These are phyloP conservation scores for Calocybe gangraenosa DNA, from an alignment of 768 basidiomycete genomes.

Conservation along the genomic window DNA sequence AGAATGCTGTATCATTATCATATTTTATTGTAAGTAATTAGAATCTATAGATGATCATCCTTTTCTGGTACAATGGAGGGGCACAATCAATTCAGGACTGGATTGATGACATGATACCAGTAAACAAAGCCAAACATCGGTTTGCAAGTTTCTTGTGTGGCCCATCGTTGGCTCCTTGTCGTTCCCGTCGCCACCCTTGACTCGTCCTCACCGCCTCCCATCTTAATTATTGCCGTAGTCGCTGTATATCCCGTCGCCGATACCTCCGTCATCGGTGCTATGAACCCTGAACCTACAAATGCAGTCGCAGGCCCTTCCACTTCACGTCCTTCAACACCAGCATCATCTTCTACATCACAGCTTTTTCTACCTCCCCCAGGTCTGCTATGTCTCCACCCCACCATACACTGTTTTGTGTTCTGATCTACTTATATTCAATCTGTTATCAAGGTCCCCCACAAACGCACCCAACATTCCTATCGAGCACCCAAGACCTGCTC, in stretches of 20 bases:
- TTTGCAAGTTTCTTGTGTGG: conserved; percentile 15
- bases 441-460: conserved; percentile 26
- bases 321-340: conserved; percentile 23
- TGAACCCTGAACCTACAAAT: conserved; percentile 42
- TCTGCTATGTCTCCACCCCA: conserved; percentile 20
- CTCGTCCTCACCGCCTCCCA: conserved; percentile 14
- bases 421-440: not conserved
- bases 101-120: not conserved
- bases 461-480: conserved; percentile 46
- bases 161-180: conserved; percentile 15
- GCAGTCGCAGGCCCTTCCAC: conserved; percentile 65
- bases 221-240: conserved; percentile 16
- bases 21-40: conserved; percentile 7
- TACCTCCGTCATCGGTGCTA: conserved; percentile 18
- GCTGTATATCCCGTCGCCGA: conserved; percentile 16
- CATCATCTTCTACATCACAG: conserved; percentile 22
- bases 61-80: not conserved
- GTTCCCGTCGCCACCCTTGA: conserved; percentile 7
- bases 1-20: not conserved
- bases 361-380: conserved; percentile 41
- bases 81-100: not conserved
- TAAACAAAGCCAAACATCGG: conserved; percentile 22
- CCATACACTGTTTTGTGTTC: conserved; percentile 4
- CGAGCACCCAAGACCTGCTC: conserved; percentile 78
- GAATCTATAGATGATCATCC: too few species aligned